These are phyloP conservation scores for Pseudonitzschia multiseries DNA, from an alignment of 108 stramenopile species.

Conservation along the genomic window DNA sequence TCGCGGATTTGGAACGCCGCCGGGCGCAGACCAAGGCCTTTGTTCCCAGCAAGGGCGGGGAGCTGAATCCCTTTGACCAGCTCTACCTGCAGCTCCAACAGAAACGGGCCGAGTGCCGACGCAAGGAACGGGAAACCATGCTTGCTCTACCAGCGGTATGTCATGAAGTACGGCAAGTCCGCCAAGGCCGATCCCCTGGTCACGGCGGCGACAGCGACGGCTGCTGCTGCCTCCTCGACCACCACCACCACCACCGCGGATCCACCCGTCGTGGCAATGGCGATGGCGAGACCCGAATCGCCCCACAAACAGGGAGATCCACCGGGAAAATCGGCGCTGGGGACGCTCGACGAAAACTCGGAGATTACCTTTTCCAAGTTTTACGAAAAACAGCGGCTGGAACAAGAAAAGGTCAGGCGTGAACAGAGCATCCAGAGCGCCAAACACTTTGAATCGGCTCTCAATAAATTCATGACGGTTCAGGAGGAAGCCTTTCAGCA, in stretches of 20 bases:
- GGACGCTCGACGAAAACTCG: constrained; percentile 25
- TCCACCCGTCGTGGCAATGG: too few species aligned
- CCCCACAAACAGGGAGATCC: constrained; percentile 10
- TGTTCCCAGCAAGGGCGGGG: constrained; percentile 34
- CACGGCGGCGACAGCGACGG: not conserved
- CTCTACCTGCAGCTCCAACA: constrained; percentile 44
- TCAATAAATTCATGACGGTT: constrained; percentile 18
- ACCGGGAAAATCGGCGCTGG: constrained; percentile 11
- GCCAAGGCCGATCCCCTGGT: constrained; percentile 9
- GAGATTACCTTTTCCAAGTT: constrained; percentile 20
- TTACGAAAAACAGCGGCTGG: constrained; percentile 2
- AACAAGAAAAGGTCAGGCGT: not conserved
- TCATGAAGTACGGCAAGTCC: constrained; percentile 45
- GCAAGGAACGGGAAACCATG: constrained; percentile 56
- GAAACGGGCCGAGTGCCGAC: constrained; percentile 44
- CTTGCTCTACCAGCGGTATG: constrained; percentile 57
- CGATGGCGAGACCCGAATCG: not conserved
- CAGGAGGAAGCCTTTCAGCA: not conserved
- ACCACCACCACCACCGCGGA: too few species aligned
- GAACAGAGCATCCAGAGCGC: not conserved
- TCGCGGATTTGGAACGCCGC: constrained; percentile 48
- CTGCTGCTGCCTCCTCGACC: too few species aligned
- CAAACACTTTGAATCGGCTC: constrained; percentile 7
- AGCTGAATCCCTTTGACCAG: constrained; percentile 36
- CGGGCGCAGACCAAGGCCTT: constrained; percentile 39